Evolutionary conservation across 163 green algal species (phyloP).

Genomic region (Chloromonas sp.): DNA sequence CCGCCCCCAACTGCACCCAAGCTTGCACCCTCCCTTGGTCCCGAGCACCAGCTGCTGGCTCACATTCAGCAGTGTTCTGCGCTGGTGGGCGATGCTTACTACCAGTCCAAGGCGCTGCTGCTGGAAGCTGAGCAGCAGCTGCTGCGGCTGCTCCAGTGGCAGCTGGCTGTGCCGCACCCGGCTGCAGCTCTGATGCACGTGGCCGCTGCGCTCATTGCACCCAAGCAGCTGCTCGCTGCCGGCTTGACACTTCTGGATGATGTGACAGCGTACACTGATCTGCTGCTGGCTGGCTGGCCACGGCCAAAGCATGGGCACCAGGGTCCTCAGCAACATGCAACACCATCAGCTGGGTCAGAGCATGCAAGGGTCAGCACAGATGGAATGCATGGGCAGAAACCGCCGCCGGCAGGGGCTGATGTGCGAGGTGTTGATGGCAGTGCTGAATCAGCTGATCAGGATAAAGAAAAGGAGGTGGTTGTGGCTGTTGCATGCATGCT

Average conservation of each 20-base stretch:
- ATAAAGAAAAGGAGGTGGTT: neutral
- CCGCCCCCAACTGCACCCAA: no score
- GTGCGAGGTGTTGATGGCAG: neutral
- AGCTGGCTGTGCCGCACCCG: conserved; percentile 1
- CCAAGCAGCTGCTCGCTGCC: neutral
- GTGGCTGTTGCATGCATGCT: neutral
- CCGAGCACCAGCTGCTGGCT: no score
- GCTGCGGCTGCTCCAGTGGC: conserved; percentile 1
- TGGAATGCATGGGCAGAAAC: neutral
- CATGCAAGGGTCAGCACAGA: no score
- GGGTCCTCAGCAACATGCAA: neutral
- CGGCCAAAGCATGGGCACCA: neutral
- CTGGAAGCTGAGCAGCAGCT: conserved; percentile 2
- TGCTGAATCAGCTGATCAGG: no score
- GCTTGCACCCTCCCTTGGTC: no score
- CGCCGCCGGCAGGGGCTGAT: neutral
- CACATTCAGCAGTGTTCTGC: neutral
- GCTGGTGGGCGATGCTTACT: conserved; percentile 1
- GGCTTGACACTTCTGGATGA: neutral
- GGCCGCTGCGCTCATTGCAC: neutral
- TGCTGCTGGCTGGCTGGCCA: neutral
- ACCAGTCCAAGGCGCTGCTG: neutral
- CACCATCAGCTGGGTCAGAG: no score
- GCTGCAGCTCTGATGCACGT: neutral
- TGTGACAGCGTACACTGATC: neutral